phyloP scores from a whole-genome alignment of 345 rosid species.

The Eucalyptus marginata region DNA sequence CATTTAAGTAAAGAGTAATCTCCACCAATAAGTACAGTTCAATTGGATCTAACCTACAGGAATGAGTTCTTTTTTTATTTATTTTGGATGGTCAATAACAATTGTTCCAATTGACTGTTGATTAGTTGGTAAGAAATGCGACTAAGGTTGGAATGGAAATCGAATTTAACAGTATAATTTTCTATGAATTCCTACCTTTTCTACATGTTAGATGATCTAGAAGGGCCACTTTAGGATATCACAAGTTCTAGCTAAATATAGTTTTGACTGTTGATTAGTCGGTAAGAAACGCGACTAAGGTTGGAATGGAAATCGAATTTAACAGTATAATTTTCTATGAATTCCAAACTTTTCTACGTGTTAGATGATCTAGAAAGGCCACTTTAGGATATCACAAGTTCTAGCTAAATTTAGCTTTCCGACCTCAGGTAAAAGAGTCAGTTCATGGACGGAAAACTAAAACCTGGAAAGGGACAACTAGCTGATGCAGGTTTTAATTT shows the following conservation, averaged over 20 bases:
- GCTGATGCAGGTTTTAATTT: background rate
- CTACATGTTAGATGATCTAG: background rate
- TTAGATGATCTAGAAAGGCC: background rate
- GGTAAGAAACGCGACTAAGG: background rate
- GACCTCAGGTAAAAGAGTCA: background rate
- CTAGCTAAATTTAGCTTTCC: background rate
- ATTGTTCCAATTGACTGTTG: background rate
- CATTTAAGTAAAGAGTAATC: too few species aligned
- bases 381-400: background rate
- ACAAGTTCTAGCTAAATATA: background rate
- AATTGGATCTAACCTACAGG: too few species aligned
- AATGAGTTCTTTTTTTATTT: too few species aligned
- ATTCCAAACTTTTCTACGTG: background rate
- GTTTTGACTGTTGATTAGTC: background rate
- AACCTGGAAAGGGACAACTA: background rate
- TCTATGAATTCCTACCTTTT: background rate
- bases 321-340: background rate
- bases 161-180: background rate
- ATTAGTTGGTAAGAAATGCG: background rate
- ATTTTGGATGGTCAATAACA: background rate
- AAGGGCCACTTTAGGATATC: background rate
- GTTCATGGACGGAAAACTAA: background rate
- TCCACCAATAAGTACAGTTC: too few species aligned
- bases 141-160: background rate
- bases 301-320: background rate